Conservation (phyloP, 352 stramenopile genomes). For the Pythium dissotocum region DNA sequence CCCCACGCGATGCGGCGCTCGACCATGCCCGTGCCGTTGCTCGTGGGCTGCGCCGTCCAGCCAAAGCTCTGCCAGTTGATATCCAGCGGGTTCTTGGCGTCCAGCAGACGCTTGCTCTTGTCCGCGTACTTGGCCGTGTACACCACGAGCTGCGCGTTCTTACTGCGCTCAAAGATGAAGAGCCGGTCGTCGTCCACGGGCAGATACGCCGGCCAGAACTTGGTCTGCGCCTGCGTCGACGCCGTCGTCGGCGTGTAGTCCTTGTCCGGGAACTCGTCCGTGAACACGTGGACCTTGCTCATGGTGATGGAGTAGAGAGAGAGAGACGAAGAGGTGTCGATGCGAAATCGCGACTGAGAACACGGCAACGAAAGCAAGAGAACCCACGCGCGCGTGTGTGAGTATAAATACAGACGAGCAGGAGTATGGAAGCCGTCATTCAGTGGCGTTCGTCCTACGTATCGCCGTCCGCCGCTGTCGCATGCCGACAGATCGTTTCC, state of each 20-base stretch:
- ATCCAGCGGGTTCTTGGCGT: slow-evolving; percentile 68
- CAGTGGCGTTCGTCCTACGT: background rate
- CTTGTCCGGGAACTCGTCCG: slow-evolving; percentile 66
- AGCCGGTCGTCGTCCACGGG: slow-evolving; percentile 58
- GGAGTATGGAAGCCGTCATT: too few species aligned
- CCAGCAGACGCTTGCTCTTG: slow-evolving; percentile 44
- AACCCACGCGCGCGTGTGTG: too few species aligned
- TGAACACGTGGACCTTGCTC: slow-evolving; percentile 49
- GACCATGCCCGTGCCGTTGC: slow-evolving; percentile 62
- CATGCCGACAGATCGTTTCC: background rate
- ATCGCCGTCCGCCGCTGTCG: background rate
- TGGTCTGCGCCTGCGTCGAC: slow-evolving; percentile 56
- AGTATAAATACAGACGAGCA: background rate
- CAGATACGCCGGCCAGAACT: slow-evolving; percentile 72
- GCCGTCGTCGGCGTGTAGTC: slow-evolving; percentile 66
- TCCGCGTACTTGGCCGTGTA: slow-evolving; percentile 71
- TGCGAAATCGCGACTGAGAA: background rate
- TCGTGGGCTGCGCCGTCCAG: slow-evolving; percentile 67
- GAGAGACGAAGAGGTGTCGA: background rate
- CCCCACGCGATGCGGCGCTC: slow-evolving; percentile 73
- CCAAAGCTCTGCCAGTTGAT: slow-evolving; percentile 86
- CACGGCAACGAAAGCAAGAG: background rate
- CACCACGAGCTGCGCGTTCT: slow-evolving; percentile 81
- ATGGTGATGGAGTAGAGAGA: background rate
- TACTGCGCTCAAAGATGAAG: slow-evolving; percentile 77